A percentile compares a stretch with the other conserved stretches of the same genome.
These are phyloP conservation scores for Pyracantha coccinea DNA, from an alignment of 331 rosid species.

Conservation along the genomic window DNA sequence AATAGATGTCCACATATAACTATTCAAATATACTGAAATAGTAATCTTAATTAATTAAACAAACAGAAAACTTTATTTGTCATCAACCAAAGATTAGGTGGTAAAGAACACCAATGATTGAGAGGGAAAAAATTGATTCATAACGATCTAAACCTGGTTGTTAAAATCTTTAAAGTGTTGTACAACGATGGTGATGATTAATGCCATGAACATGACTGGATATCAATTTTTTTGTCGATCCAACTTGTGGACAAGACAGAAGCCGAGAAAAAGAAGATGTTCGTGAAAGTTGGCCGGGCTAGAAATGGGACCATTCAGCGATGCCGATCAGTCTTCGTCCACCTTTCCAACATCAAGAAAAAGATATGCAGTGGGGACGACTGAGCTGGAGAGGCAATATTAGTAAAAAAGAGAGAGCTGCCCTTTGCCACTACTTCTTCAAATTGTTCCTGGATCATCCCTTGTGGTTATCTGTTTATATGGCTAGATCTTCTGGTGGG, in stretches of 20 bases:
- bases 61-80: background rate
- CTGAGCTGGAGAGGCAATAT: background rate
- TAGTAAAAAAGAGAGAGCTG: background rate
- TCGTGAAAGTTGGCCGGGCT: conserved; percentile 4
- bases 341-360: conserved; percentile 18
- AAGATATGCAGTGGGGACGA: conserved; percentile 1
- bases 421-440: conserved; percentile 5
- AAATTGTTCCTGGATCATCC: conserved; percentile 11
- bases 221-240: background rate
- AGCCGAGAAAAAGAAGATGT: background rate
- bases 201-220: background rate
- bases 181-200: background rate
- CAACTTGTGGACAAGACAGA: conserved; percentile 29
- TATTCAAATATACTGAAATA: background rate
- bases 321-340: conserved; percentile 31
- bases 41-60: too few species aligned
- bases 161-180: conserved; percentile 7
- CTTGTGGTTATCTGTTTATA: conserved; percentile 5
- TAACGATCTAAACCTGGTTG: background rate
- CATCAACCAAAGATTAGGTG: background rate
- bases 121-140: background rate
- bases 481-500: conserved; percentile 15
- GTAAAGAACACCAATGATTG: conserved; percentile 13
- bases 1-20: too few species aligned
- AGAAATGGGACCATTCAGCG: conserved; percentile 22